Evolutionary conservation across 2,329 filamentous ascomycete genomes (phyloP).

Genomic region (Clonostachys rhizophaga): DNA sequence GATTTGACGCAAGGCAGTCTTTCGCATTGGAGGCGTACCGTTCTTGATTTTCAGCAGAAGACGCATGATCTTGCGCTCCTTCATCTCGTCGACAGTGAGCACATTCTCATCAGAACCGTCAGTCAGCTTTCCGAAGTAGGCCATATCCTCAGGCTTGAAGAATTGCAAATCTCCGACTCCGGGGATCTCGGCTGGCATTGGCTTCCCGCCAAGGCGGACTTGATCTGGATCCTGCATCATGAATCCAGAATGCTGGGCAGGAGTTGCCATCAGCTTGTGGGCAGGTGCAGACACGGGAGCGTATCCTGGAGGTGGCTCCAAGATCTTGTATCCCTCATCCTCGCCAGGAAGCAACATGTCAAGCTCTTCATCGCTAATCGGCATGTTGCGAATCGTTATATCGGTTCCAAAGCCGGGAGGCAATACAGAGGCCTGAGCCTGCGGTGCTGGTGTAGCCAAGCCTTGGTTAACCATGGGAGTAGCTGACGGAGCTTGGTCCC

Average conservation of each 20-base stretch:
- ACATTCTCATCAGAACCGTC: conserved; percentile 90
- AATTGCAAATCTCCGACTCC: conserved; percentile 95
- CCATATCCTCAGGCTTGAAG: conserved; percentile 98
- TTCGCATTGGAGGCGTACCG: conserved; percentile 96
- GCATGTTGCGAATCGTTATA: conserved; percentile 71
- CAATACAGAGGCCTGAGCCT: conserved; percentile 50
- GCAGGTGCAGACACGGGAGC: conserved; percentile 75
- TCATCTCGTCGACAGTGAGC: conserved; percentile 90
- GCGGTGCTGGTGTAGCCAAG: conserved; percentile 74
- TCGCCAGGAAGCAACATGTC: conserved; percentile 86
- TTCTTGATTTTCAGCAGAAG: conserved; percentile 98
- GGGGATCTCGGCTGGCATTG: conserved; percentile 90
- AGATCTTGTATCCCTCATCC: conserved; percentile 85
- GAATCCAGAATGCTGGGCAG: conserved; percentile 77
- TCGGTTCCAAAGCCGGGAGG: conserved; percentile 75
- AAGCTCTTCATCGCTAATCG: conserved; percentile 89
- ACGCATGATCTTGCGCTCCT: conserved; percentile 98
- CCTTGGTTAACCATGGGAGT: conserved; percentile 71
- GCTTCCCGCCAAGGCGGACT: conserved; percentile 76
- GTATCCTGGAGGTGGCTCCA: conserved; percentile 88
- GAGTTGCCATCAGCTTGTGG: conserved; percentile 69
- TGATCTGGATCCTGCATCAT: conserved; percentile 97
- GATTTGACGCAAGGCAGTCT: conserved; percentile 93
- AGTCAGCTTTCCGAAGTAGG: conserved; percentile 95
- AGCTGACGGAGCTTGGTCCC: conserved; percentile 84